These are phyloP conservation scores for Leccinum subfulvum DNA, from an alignment of 1,284 basidiomycete species.

Conservation along the genomic window DNA sequence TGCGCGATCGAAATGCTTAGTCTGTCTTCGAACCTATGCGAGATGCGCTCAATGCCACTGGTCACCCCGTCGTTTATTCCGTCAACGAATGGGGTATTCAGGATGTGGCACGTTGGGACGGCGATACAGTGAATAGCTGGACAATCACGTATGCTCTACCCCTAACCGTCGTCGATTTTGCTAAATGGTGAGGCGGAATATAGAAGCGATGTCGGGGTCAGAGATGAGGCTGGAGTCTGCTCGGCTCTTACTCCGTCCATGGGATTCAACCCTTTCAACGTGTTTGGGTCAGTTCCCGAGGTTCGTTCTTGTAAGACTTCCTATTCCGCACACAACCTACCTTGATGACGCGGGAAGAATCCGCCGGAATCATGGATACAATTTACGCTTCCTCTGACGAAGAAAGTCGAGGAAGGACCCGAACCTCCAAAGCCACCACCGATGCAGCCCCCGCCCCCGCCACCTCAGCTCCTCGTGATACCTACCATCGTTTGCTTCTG, in stretches of 20 bases:
- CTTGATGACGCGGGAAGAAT: too few species aligned
- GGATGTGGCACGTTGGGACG: conserved; percentile 38
- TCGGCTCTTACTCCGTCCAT: too few species aligned
- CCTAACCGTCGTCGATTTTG: not conserved
- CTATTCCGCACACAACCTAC: too few species aligned
- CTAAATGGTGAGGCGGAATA: not conserved
- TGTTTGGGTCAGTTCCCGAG: too few species aligned
- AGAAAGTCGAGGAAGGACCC: not conserved
- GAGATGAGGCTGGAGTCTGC: too few species aligned
- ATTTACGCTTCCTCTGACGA: too few species aligned
- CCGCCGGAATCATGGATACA: too few species aligned
- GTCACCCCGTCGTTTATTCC: conserved; percentile 49
- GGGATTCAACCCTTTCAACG: too few species aligned
- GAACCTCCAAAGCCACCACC: conserved; percentile 23
- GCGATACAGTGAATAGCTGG: conserved; percentile 39
- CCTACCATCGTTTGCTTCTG: conserved; percentile 25
- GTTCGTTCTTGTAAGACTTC: too few species aligned
- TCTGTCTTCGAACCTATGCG: conserved; percentile 5
- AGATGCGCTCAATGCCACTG: conserved; percentile 33
- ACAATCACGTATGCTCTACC: conserved; percentile 37
- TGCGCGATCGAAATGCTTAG: not conserved
- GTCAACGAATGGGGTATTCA: conserved; percentile 55
- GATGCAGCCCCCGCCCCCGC: conserved; percentile 21
- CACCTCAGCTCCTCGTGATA: conserved; percentile 11
- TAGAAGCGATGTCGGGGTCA: conserved; percentile 45